Conservation (phyloP, 139 green algal genomes). For the Coelastrella sp. region DNA sequence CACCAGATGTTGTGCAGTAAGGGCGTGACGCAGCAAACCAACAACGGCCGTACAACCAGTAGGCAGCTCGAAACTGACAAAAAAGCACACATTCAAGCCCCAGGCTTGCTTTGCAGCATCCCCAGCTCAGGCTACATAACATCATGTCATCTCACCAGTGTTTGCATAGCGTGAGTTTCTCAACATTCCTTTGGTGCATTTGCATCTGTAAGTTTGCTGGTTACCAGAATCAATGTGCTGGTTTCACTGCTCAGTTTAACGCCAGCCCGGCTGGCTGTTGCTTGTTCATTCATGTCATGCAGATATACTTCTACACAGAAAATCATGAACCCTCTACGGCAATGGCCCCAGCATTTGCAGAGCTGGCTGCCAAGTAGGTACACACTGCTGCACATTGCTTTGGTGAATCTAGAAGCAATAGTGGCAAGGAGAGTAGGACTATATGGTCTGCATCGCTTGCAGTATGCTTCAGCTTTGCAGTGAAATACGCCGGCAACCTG, state of each 20-base stretch:
- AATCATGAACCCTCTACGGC: background rate
- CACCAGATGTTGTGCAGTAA: background rate
- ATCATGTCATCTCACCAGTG: too few species aligned
- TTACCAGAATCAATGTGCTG: background rate
- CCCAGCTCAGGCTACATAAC: too few species aligned
- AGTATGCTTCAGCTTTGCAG: too few species aligned
- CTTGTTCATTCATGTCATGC: background rate
- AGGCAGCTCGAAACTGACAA: background rate
- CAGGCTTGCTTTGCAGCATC: too few species aligned
- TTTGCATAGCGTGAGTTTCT: too few species aligned
- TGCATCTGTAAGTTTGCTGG: background rate
- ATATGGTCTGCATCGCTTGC: background rate
- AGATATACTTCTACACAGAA: constrained; percentile 45
- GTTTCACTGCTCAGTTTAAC: background rate
- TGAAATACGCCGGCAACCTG: too few species aligned
- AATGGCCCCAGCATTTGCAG: constrained; percentile 7
- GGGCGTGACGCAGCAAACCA: background rate
- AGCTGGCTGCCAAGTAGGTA: constrained; percentile 36
- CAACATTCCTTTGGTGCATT: too few species aligned
- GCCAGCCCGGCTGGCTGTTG: background rate
- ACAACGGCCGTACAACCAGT: too few species aligned
- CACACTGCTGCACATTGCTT: background rate
- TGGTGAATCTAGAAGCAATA: background rate
- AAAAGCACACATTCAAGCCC: too few species aligned
- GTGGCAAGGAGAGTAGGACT: background rate